Evolutionary conservation across 2,329 filamentous ascomycete species (phyloP).

Genomic region (Nemania sp.): DNA sequence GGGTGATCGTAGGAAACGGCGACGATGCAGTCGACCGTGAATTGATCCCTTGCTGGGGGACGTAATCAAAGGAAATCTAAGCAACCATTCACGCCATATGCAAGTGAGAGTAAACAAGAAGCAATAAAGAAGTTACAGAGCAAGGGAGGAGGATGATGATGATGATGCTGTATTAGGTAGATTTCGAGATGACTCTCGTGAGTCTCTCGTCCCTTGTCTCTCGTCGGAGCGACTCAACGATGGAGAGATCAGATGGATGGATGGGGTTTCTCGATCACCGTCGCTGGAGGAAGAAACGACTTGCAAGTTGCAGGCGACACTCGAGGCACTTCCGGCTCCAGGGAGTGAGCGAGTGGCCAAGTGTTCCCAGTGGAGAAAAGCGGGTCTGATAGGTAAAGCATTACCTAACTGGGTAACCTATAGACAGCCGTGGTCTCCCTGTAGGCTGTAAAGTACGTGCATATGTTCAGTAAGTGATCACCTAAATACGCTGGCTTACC

Average conservation of each 20-base stretch:
- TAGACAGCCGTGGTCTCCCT: too few relatives aligned
- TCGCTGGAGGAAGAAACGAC: too few relatives aligned
- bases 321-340: not conserved
- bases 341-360: not conserved
- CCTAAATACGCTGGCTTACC: not conserved
- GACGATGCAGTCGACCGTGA: not conserved
- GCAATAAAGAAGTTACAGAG: constrained; percentile 6
- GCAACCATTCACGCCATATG: constrained; percentile 22
- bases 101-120: constrained; percentile 9
- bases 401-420: too few relatives aligned
- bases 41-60: constrained; percentile 4
- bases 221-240: constrained; percentile 7
- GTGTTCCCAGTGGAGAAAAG: constrained; percentile 4
- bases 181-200: too few relatives aligned
- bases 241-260: too few relatives aligned
- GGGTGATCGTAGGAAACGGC: not conserved
- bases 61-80: constrained; percentile 13
- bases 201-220: too few relatives aligned
- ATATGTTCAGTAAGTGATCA: not conserved
- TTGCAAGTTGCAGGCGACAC: too few relatives aligned
- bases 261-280: not conserved
- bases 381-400: not conserved
- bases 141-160: constrained; percentile 4
- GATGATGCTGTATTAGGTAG: constrained; percentile 3
- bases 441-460: too few relatives aligned